Conservation (phyloP, 2,329 filamentous ascomycete genomes). For the Plenodomus biglobosus region DNA sequence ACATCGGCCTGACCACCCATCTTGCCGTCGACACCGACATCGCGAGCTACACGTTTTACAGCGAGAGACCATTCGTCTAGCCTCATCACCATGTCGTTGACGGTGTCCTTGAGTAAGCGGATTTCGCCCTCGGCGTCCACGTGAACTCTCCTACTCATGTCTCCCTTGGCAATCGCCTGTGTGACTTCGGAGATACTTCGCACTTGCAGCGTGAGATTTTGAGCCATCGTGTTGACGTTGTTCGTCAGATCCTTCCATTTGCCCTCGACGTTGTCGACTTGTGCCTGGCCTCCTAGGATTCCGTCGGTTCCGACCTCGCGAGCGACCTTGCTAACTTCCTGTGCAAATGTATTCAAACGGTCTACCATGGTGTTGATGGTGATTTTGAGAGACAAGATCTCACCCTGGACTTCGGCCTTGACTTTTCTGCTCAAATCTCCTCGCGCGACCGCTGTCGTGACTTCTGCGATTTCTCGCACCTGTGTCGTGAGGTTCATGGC, state of each 20-base stretch:
- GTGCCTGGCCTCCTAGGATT: conserved; percentile 64
- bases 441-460: conserved; percentile 55
- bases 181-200: conserved; percentile 92
- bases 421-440: conserved; percentile 57
- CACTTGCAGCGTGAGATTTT: conserved; percentile 68
- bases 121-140: conserved; percentile 96
- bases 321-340: conserved; percentile 67
- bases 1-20: conserved; percentile 98
- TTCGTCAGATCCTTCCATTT: conserved; percentile 69
- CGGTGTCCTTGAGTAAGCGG: conserved; percentile 88
- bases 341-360: conserved; percentile 63
- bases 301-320: conserved; percentile 66
- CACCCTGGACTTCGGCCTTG: conserved; percentile 55
- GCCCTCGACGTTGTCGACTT: conserved; percentile 66
- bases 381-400: conserved; percentile 70
- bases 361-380: conserved; percentile 75
- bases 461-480: conserved; percentile 57
- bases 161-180: conserved; percentile 90
- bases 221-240: conserved; percentile 69
- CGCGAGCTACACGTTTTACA: conserved; percentile 91
- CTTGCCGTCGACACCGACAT: conserved; percentile 96
- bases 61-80: conserved; percentile 95
- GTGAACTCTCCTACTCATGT: conserved; percentile 94
- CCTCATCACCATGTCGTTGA: conserved; percentile 98
- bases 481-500: conserved; percentile 56